A percentile compares a stretch with the other conserved stretches of the same genome.
These are phyloP conservation scores for Porcisia hertigi DNA, from an alignment of 208 protist species.

Conservation along the genomic window DNA sequence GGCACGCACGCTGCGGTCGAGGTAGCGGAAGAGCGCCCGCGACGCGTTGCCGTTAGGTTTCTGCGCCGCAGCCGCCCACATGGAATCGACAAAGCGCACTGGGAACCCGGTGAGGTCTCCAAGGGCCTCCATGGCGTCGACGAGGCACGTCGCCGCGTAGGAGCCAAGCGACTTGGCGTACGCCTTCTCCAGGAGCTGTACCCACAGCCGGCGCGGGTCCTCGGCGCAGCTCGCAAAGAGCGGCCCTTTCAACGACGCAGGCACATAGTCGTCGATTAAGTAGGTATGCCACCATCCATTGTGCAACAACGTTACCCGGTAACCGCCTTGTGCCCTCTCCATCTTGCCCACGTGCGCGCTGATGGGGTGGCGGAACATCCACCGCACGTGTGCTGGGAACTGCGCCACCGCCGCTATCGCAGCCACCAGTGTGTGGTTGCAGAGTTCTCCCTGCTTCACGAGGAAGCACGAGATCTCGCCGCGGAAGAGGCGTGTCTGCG, in stretches of 20 bases:
- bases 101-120: conserved; percentile 66
- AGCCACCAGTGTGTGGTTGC: conserved; percentile 68
- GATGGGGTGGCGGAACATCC: conserved; percentile 66
- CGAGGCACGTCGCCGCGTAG: conserved; percentile 72
- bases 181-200: conserved; percentile 85
- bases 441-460: conserved; percentile 60
- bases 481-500: conserved; percentile 51
- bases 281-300: conserved; percentile 80
- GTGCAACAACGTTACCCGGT: conserved; percentile 70
- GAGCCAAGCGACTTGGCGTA: conserved; percentile 85
- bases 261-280: conserved; percentile 82
- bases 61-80: conserved; percentile 21
- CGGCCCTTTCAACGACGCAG: conserved; percentile 37
- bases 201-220: conserved; percentile 81
- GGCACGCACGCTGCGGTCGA: conserved; percentile 28
- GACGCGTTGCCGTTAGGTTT: conserved; percentile 6
- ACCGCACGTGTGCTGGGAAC: conserved; percentile 39
- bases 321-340: conserved; percentile 59
- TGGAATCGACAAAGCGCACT: conserved; percentile 35
- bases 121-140: conserved; percentile 60
- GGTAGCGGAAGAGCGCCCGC: conserved; percentile 29
- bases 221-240: conserved; percentile 47
- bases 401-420: conserved; percentile 69
- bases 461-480: conserved; percentile 51
- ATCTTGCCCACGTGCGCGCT: conserved; percentile 31